Evolutionary conservation across 2,329 filamentous ascomycete genomes (phyloP).

Genomic region (Sporothrix globosa): DNA sequence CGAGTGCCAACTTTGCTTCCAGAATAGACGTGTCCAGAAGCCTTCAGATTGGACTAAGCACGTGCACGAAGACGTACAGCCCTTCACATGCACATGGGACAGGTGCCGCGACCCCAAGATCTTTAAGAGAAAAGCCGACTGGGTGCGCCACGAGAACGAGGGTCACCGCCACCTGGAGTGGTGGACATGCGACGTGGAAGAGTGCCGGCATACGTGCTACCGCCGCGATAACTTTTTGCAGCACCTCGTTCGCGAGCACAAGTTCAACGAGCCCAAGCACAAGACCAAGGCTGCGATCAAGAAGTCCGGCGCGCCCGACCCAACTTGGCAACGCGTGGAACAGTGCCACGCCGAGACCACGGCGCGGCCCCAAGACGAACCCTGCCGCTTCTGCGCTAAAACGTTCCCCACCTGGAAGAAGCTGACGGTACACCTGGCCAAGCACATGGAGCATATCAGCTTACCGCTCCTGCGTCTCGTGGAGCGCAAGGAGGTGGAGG

Average conservation of each 20-base stretch:
- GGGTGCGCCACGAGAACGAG: constrained; percentile 93
- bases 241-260: constrained; percentile 89
- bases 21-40: constrained; percentile 81
- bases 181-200: constrained; percentile 82
- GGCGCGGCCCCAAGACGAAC: constrained; percentile 70
- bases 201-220: constrained; percentile 81
- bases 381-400: constrained; percentile 85
- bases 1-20: constrained; percentile 86
- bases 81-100: constrained; percentile 89
- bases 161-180: constrained; percentile 86
- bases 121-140: constrained; percentile 94
- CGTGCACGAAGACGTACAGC: constrained; percentile 89
- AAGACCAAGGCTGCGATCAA: constrained; percentile 76
- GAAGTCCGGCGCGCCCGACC: constrained; percentile 60
- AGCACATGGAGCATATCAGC: constrained; percentile 91
- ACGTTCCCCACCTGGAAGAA: constrained; percentile 87
- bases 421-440: constrained; percentile 86
- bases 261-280: constrained; percentile 77
- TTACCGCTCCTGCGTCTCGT: constrained; percentile 73
- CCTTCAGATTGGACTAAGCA: constrained; percentile 98
- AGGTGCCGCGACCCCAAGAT: constrained; percentile 82
- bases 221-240: constrained; percentile 92
- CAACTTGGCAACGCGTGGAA: constrained; percentile 77
- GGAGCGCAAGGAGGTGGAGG: constrained; percentile 51
- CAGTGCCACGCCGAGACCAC: constrained; percentile 72